phyloP scores from a whole-genome alignment of 2,329 filamentous ascomycete species.

The Stagonosporopsis rhizophila region DNA sequence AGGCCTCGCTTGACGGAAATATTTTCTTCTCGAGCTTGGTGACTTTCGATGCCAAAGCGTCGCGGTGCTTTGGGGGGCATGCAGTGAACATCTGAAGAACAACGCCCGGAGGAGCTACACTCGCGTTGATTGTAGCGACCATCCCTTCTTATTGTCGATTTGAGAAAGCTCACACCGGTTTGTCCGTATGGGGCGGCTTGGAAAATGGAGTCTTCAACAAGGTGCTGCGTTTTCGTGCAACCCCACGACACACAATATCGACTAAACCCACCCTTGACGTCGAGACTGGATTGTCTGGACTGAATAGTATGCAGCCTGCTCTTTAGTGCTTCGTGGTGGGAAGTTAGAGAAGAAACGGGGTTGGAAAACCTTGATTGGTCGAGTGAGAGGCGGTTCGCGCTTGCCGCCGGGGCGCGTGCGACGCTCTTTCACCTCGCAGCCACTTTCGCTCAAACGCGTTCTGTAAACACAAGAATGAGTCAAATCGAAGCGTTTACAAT shows the following conservation, averaged over 20 bases:
- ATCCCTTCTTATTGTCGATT: slow-evolving; percentile 8
- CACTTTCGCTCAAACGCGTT: neutral
- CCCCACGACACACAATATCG: neutral
- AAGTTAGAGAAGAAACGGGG: neutral
- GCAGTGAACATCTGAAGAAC: slow-evolving; percentile 24
- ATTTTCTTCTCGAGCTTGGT: slow-evolving; percentile 57
- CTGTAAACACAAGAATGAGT: slow-evolving; percentile 6
- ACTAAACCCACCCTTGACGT: neutral
- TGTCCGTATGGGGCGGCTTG: neutral
- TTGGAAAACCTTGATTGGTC: slow-evolving; percentile 18
- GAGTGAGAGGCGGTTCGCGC: slow-evolving; percentile 12
- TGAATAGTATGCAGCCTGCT: neutral
- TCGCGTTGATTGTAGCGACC: neutral
- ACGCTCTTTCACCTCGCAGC: slow-evolving; percentile 6
- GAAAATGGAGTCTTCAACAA: neutral
- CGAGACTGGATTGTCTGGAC: neutral
- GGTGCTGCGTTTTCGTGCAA: slow-evolving; percentile 2
- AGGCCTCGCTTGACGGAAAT: slow-evolving; percentile 60
- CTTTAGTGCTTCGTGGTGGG: neutral
- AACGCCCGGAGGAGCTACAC: slow-evolving; percentile 14
- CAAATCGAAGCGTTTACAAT: neutral
- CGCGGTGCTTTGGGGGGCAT: slow-evolving; percentile 31
- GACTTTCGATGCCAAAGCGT: slow-evolving; percentile 27
- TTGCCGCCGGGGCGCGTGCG: slow-evolving; percentile 19
- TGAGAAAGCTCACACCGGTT: neutral